A percentile compares a stretch with the other conserved stretches of the same genome.
Conservation (phyloP, 192 early-diverging fungal genomes). For the Chytriomyces sp. region DNA sequence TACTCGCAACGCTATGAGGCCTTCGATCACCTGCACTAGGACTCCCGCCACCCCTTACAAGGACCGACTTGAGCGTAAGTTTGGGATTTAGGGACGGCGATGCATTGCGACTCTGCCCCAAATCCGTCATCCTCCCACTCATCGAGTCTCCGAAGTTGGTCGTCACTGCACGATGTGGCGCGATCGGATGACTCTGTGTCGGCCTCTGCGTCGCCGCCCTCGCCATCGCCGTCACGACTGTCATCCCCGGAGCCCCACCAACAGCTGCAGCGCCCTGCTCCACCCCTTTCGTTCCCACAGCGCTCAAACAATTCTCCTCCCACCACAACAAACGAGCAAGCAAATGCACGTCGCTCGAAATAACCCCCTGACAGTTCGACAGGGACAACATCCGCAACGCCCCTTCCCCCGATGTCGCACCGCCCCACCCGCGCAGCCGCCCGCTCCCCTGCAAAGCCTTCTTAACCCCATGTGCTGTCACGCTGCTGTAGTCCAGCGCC, state of each 20-base stretch:
- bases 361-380: constrained; percentile 15
- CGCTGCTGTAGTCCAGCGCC: constrained; percentile 4
- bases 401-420: no score
- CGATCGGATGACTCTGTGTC: no score
- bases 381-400: not conserved
- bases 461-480: constrained; percentile 10
- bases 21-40: not conserved
- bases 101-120: not conserved
- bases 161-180: no score
- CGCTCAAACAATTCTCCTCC: constrained; percentile 19
- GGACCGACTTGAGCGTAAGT: not conserved
- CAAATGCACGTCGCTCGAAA: constrained; percentile 19
- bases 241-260: not conserved
- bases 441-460: not conserved
- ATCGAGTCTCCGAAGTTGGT: no score
- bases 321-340: constrained; percentile 10
- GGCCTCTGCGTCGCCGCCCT: not conserved
- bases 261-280: not conserved
- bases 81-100: not conserved
- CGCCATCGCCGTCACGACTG: not conserved
- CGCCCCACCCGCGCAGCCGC: not conserved
- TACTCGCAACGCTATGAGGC: not conserved
- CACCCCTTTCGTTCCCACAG: not conserved
- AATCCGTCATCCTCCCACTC: not conserved
- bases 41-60: not conserved